phyloP scores from a whole-genome alignment of 1,284 basidiomycete species.

The Ceratobasidium sp. region DNA sequence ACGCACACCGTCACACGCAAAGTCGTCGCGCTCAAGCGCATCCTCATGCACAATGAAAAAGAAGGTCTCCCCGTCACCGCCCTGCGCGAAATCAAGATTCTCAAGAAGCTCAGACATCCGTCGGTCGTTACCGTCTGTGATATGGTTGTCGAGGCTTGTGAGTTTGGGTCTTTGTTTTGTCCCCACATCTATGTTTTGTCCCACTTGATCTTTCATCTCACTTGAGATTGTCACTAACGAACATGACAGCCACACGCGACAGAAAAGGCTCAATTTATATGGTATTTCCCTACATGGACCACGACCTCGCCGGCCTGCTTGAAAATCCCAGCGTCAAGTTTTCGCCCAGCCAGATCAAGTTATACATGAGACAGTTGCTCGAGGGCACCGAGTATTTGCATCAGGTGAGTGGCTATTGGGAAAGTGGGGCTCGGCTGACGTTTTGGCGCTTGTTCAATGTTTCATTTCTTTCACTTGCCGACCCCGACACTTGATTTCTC shows the following conservation, averaged over 20 bases:
- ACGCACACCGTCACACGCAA: conserved; percentile 66
- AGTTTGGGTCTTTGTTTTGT: background rate
- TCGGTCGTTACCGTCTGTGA: conserved; percentile 89
- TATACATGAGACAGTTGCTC: conserved; percentile 94
- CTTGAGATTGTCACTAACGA: background rate
- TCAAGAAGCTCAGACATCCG: conserved; percentile 87
- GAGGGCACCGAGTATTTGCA: conserved; percentile 97
- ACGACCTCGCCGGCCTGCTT: conserved; percentile 93
- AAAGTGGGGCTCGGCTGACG: background rate
- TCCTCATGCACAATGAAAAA: conserved; percentile 95
- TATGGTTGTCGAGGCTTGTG: conserved; percentile 67
- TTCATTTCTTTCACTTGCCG: background rate
- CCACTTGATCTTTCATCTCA: conserved; percentile 56
- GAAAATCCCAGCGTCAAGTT: conserved; percentile 88
- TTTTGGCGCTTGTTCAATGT: background rate
- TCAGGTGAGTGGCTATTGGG: conserved; percentile 65
- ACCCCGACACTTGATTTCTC: no score
- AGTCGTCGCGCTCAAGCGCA: conserved; percentile 89
- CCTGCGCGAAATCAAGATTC: conserved; percentile 96
- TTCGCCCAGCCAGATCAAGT: conserved; percentile 85
- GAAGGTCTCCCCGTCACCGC: conserved; percentile 97
- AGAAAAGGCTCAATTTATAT: conserved; percentile 74
- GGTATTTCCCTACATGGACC: conserved; percentile 99
- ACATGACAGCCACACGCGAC: conserved; percentile 38
- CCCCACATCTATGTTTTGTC: no score